These are phyloP conservation scores for Ogataea henricii DNA, from an alignment of 805 yeast species.

Conservation along the genomic window DNA sequence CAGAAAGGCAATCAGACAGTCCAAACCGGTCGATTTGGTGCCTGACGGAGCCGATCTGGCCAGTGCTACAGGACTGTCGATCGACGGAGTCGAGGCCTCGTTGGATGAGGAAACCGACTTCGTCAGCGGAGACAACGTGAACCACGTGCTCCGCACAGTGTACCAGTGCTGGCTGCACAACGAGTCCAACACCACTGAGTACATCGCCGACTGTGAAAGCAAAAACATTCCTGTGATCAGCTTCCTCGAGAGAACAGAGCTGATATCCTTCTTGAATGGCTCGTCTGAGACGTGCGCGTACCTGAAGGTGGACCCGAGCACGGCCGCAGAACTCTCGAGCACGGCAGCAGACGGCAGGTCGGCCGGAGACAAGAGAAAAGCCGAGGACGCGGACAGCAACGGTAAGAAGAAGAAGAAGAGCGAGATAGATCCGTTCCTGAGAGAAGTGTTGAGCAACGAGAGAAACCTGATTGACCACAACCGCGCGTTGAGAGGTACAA, in stretches of 20 bases:
- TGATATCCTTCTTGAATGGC: slow-evolving; percentile 80
- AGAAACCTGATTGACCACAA: slow-evolving; percentile 49
- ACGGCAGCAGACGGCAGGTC: slow-evolving; percentile 7
- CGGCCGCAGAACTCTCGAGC: background rate
- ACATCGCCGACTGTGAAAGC: slow-evolving; percentile 70
- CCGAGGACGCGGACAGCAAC: background rate
- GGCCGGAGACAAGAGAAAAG: slow-evolving; percentile 5
- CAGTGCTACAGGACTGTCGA: slow-evolving; percentile 19
- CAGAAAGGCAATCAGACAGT: slow-evolving; percentile 20
- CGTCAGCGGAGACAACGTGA: slow-evolving; percentile 43
- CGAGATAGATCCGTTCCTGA: slow-evolving; percentile 52
- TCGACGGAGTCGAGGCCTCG: slow-evolving; percentile 20
- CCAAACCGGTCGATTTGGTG: slow-evolving; percentile 13
- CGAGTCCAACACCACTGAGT: slow-evolving; percentile 77
- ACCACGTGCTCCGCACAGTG: slow-evolving; percentile 57
- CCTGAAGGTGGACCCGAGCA: slow-evolving; percentile 32
- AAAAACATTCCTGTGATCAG: slow-evolving; percentile 68
- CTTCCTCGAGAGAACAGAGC: slow-evolving; percentile 82
- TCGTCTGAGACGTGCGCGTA: slow-evolving; percentile 60
- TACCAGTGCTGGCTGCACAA: slow-evolving; percentile 78
- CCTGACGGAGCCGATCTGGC: slow-evolving; percentile 24
- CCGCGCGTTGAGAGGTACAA: slow-evolving; percentile 54
- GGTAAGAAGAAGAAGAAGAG: slow-evolving; percentile 27
- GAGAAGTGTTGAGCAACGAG: slow-evolving; percentile 43
- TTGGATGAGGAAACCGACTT: slow-evolving; percentile 50